Base-by-base conservation (phyloP, 2,329 filamentous ascomycete species). In the Acephala macrosclerotiorum region DNA sequence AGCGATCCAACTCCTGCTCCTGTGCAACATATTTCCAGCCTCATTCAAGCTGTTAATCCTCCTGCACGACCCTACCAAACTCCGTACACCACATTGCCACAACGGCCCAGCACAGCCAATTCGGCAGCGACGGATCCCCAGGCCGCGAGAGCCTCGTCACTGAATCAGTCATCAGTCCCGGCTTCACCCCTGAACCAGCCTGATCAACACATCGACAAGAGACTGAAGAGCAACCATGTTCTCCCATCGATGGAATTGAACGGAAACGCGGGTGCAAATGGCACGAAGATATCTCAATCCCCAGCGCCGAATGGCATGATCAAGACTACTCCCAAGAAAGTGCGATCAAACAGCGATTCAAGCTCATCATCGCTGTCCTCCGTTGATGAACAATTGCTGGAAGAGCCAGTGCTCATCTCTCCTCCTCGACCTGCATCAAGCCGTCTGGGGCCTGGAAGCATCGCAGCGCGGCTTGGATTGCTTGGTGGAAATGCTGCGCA, bases 321-420 rank as follows among this genome's bases (percentile, higher is more conserved):
- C 36, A 62, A 51, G 18, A 20, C 47, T 16, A 64, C 61, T 18
- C 58, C 61, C 12, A 36, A 47, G 49, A 62, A 26, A 55, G 20
- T 56, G 47, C 62, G 76, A 60, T 70, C 70, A 9, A 56, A 62
- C 18, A 77, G 75, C 20, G 62, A 73, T 12, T 77, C 77, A 8
- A 79, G 73, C 64, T 71, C 70, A 16, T 80, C 78, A n/a, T 78
- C 73, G 22, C 68, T 80, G 40, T 78, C 78, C 25, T 79, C 77
- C 4, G 68, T 79, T 14, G 74, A 77, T 59, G 74, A 75, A 58
- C 60, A 72, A 7, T 62, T 75, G 12, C 61, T 75, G 25, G 68
- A 63, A 9, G 69, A 68, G 49, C 64, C 53, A 6, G 60, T 66
- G 49, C n/a, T 51, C 14, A 53, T 22, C 7, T 35, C 33, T 20